Conservation (phyloP, 305 asterid genomes). For the Fraxinus albicans region DNA sequence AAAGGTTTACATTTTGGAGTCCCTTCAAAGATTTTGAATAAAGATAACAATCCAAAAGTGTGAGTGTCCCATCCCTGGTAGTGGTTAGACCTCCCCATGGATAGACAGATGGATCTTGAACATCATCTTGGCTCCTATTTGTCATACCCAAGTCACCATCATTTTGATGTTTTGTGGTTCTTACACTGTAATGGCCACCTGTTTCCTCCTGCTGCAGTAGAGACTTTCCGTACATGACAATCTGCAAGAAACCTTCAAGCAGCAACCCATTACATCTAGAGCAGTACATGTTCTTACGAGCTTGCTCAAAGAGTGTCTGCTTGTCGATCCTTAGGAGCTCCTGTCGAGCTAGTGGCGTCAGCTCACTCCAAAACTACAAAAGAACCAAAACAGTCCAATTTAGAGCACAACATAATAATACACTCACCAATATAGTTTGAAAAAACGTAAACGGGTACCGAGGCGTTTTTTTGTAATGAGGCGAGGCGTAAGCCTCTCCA, state of each 20-base stretch:
- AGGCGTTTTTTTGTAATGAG: too few relatives aligned
- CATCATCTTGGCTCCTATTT: slow-evolving; percentile 62
- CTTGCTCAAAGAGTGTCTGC: slow-evolving; percentile 89
- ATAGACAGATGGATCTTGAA: slow-evolving; percentile 85
- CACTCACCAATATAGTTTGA: too few relatives aligned
- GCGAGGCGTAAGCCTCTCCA: too few relatives aligned
- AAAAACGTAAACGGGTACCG: too few relatives aligned
- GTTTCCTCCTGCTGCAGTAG: slow-evolving; percentile 61
- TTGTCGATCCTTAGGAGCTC: slow-evolving; percentile 82
- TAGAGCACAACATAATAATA: neutral
- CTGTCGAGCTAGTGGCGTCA: slow-evolving; percentile 80
- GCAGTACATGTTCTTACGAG: slow-evolving; percentile 97
- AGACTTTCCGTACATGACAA: slow-evolving; percentile 92
- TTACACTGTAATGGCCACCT: slow-evolving; percentile 34
- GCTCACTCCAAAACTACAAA: slow-evolving; percentile 93
- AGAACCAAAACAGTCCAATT: slow-evolving; percentile 19
- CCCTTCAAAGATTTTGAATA: slow-evolving; percentile 75
- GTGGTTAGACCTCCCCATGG: slow-evolving; percentile 98
- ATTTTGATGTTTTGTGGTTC: slow-evolving; percentile 38
- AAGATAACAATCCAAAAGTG: slow-evolving; percentile 81
- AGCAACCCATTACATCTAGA: slow-evolving; percentile 97
- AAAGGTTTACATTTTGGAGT: slow-evolving; percentile 71
- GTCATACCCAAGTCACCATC: slow-evolving; percentile 39
- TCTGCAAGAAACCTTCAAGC: slow-evolving; percentile 90
- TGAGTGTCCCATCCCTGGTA: slow-evolving; percentile 78